Conservation (phyloP, 805 yeast species). For the Candida michaelii region DNA sequence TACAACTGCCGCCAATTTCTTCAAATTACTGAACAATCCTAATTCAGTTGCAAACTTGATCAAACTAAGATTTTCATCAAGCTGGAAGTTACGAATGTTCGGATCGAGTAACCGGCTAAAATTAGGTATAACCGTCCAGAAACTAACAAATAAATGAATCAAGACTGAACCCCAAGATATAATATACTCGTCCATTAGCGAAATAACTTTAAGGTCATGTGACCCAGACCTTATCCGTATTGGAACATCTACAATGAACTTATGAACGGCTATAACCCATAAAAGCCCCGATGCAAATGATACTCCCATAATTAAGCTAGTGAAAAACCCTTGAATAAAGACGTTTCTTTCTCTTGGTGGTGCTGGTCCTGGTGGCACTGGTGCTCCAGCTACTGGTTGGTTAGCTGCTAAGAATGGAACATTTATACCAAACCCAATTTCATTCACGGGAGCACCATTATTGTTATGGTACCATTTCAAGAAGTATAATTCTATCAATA, state of each 20-base stretch:
- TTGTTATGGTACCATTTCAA: constrained; percentile 11
- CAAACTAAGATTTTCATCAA: constrained; percentile 7
- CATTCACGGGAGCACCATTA: not conserved
- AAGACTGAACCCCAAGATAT: not conserved
- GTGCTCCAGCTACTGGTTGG: not conserved
- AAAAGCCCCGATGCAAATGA: not conserved
- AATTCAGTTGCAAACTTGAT: constrained; percentile 1
- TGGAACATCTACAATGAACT: constrained; percentile 3
- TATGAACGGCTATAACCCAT: not conserved
- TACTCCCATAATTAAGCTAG: not conserved
- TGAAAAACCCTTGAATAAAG: not conserved
- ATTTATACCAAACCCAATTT: not conserved
- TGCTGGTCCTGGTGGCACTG: not conserved
- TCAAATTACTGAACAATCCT: constrained; percentile 4
- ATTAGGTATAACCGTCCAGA: constrained; percentile 1
- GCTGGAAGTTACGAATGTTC: not conserved
- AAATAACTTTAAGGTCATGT: not conserved
- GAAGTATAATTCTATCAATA: constrained; percentile 8
- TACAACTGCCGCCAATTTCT: constrained; percentile 1
- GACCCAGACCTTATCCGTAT: not conserved
- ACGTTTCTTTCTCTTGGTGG: constrained; percentile 1
- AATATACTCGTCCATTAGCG: not conserved
- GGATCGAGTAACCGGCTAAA: not conserved
- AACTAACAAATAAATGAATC: not conserved
- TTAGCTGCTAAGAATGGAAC: not conserved